phyloP scores from a whole-genome alignment of 1,284 basidiomycete species.

The Sutorius eximius region DNA sequence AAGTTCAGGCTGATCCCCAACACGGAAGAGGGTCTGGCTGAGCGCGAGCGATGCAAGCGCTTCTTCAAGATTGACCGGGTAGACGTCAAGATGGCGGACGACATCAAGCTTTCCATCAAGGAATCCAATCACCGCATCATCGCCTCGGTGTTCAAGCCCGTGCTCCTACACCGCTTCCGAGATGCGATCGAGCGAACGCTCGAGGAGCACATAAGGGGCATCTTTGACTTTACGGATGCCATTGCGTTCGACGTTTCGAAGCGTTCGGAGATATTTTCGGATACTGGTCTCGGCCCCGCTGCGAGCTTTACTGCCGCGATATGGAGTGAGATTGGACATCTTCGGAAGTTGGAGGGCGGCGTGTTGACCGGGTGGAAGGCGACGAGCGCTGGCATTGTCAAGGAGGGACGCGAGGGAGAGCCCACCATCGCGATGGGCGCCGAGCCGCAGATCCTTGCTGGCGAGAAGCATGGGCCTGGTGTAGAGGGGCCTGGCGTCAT shows the following conservation, averaged over 20 bases:
- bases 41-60: slow-evolving; percentile 46
- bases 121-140: slow-evolving; percentile 63
- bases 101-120: slow-evolving; percentile 52
- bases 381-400: slow-evolving; percentile 62
- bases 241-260: slow-evolving; percentile 57
- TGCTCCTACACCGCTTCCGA: slow-evolving; percentile 54
- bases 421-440: slow-evolving; percentile 63
- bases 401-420: slow-evolving; percentile 40
- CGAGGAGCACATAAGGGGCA: slow-evolving; percentile 49
- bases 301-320: slow-evolving; percentile 53
- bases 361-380: slow-evolving; percentile 47
- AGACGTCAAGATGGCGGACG: slow-evolving; percentile 50
- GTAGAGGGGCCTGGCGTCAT: slow-evolving; percentile 9
- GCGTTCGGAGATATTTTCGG: slow-evolving; percentile 60
- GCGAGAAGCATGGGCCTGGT: slow-evolving; percentile 57
- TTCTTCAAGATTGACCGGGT: slow-evolving; percentile 60
- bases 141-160: slow-evolving; percentile 58
- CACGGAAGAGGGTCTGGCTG: slow-evolving; percentile 38
- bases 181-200: slow-evolving; percentile 57
- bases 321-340: slow-evolving; percentile 63
- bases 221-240: slow-evolving; percentile 52
- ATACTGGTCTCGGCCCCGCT: slow-evolving; percentile 53
- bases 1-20: slow-evolving; percentile 62
- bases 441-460: slow-evolving; percentile 66
- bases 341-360: slow-evolving; percentile 42